Conservation (phyloP, 2,329 filamentous ascomycete species). For the Aspergillus texensis region DNA sequence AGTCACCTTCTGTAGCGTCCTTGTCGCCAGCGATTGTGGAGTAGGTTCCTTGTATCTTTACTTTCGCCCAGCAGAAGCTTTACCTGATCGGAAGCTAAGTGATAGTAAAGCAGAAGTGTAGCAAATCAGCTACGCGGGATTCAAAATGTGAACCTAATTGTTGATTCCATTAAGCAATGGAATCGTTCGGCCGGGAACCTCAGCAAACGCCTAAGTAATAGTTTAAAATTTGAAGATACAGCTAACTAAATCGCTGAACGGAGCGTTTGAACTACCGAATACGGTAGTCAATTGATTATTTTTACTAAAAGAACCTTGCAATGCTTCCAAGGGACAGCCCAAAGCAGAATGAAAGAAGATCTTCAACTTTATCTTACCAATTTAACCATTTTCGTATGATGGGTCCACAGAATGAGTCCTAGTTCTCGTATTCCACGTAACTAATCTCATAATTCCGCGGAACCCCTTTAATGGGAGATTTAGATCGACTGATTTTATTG, state of each 20-base stretch:
- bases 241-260: background rate
- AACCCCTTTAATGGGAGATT: background rate
- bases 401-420: background rate
- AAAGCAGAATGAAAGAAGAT: background rate
- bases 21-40: background rate
- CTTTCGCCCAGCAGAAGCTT: background rate
- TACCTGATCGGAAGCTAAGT: rapidly evolving
- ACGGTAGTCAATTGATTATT: background rate
- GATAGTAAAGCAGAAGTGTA: too few species aligned
- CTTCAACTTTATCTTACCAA: background rate
- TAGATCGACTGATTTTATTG: background rate
- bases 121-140: too few species aligned
- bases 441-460: background rate
- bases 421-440: background rate
- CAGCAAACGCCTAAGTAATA: background rate
- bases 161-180: too few species aligned
- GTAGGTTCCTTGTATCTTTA: background rate
- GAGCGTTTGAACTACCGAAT: background rate
- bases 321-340: rapidly evolving
- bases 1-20: background rate
- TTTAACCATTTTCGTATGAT: background rate
- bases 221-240: background rate
- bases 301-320: too few species aligned
- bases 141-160: background rate
- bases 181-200: background rate